Evolutionary conservation across 257 asterid genomes (phyloP).

Genomic region (Cordia subcordata): DNA sequence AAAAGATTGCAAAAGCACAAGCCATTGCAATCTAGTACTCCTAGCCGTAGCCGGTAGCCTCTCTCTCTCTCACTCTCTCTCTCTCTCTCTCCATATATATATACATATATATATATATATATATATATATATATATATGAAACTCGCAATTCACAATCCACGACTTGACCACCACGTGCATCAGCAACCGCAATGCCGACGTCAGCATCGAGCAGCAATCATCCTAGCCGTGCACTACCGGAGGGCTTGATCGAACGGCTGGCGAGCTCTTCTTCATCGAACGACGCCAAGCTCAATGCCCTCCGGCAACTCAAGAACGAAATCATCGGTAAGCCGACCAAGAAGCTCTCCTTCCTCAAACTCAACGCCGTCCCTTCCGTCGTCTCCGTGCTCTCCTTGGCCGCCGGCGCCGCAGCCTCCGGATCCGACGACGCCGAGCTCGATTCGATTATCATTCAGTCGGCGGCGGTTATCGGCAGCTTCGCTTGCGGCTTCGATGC

Average conservation of each 20-base stretch:
- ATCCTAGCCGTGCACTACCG: slow-evolving; percentile 40
- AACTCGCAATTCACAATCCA: not conserved
- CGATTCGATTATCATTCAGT: slow-evolving; percentile 53
- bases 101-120: not conserved
- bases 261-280: slow-evolving; percentile 38
- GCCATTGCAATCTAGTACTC: no score
- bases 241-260: slow-evolving; percentile 66
- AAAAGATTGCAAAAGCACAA: no score
- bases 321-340: slow-evolving; percentile 88
- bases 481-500: slow-evolving; percentile 85
- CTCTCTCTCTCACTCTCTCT: no score
- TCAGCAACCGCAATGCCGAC: slow-evolving; percentile 44
- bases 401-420: slow-evolving; percentile 22
- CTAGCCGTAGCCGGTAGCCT: no score
- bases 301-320: slow-evolving; percentile 84
- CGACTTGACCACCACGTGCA: not conserved
- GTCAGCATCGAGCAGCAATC: slow-evolving; percentile 30
- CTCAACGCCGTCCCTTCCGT: slow-evolving; percentile 82
- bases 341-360: slow-evolving; percentile 67
- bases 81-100: not conserved
- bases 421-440: slow-evolving; percentile 28
- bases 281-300: slow-evolving; percentile 57
- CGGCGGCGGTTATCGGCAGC: slow-evolving; percentile 83
- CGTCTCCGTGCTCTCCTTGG: slow-evolving; percentile 50
- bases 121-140: not conserved